Base-by-base conservation (phyloP, 768 basidiomycete species). In the Amanita rubescens region DNA sequence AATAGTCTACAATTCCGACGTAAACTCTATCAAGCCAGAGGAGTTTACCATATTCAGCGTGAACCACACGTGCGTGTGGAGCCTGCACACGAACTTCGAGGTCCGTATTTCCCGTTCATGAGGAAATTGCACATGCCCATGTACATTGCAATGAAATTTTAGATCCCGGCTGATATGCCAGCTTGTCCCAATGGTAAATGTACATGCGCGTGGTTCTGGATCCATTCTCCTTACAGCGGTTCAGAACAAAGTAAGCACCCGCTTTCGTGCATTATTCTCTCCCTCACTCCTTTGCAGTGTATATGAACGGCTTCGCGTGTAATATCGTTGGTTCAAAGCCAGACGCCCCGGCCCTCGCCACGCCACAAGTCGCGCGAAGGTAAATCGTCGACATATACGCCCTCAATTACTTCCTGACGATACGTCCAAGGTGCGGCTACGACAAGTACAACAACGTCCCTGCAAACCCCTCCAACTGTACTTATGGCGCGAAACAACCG, bases 131-230 rank as follows among this genome's bases (percentile, higher is more conserved):
- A 8, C 27, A 30, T 30, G 27, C 5, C 3, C 27, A 30, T 30
- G 27, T 30, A 30, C n/a, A n/a, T n/a, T n/a, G n/a, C n/a, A n/a
- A n/a, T n/a, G n/a, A n/a, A n/a, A n/a, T 30, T 27, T 17, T 48
- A 24, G 20, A 14, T 48, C 11, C 20, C 19, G 30, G 46, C 17
- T 22, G 33, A 34, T 48, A 48, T 34, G 25, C 80, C 78, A 0
- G 62, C 75, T 2, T 80, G 78, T 53, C 73, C 75, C 0, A 34
- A 64, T 0, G 68, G 67, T 5, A 67, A 67, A 25, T 80, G 77
- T 57, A 64, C 66, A 34, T 82, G 76, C 77, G 76, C 79, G 69
- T 47, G 75, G 71, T 2, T 77, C 77, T 67, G 67, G 70, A 46
- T 79, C 77, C 57, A 64, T 66, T 32, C 50, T 77, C 49, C 70